These are phyloP conservation scores for Toxoplasma gondii DNA, from an alignment of 169 alveolate genomes.

Conservation along the genomic window DNA sequence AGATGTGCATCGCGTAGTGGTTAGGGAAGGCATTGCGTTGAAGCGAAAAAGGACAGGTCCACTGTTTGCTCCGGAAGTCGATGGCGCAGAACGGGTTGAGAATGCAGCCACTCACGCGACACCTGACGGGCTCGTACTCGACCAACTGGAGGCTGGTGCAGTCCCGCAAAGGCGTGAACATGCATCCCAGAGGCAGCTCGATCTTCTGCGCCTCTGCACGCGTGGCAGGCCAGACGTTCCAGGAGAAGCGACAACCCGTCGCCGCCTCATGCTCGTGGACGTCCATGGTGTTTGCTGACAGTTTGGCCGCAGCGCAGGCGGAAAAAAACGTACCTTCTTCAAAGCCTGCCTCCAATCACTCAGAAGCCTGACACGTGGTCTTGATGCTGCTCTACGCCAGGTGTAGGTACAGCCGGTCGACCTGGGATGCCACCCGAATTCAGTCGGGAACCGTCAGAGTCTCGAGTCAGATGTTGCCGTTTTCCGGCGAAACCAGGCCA, in stretches of 20 bases:
- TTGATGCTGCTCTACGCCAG: too few species aligned
- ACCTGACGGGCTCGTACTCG: constrained; percentile 72
- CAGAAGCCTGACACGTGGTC: too few species aligned
- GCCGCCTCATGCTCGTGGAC: constrained; percentile 84
- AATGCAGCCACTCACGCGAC: constrained; percentile 72
- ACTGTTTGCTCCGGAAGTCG: constrained; percentile 94
- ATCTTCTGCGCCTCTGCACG: constrained; percentile 93
- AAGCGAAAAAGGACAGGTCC: constrained; percentile 98
- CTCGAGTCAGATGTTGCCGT: too few species aligned
- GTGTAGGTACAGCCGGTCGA: too few species aligned
- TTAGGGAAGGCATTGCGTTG: constrained; percentile 95
- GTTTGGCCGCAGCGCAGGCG: neutral
- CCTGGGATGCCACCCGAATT: too few species aligned
- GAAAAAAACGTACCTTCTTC: neutral
- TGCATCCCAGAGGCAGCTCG: constrained; percentile 96
- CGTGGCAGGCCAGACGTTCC: constrained; percentile 98
- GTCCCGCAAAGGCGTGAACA: constrained; percentile 91
- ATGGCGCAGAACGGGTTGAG: constrained; percentile 77
- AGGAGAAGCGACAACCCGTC: constrained; percentile 96
- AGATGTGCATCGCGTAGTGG: constrained; percentile 95
- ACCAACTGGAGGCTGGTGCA: constrained; percentile 70
- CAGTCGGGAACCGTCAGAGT: too few species aligned
- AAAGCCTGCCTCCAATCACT: too few species aligned
- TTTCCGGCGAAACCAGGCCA: too few species aligned
- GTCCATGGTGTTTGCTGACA: constrained; percentile 73